Conservation (phyloP, 208 protist species). For the Acanthamoeba castellanii region DNA sequence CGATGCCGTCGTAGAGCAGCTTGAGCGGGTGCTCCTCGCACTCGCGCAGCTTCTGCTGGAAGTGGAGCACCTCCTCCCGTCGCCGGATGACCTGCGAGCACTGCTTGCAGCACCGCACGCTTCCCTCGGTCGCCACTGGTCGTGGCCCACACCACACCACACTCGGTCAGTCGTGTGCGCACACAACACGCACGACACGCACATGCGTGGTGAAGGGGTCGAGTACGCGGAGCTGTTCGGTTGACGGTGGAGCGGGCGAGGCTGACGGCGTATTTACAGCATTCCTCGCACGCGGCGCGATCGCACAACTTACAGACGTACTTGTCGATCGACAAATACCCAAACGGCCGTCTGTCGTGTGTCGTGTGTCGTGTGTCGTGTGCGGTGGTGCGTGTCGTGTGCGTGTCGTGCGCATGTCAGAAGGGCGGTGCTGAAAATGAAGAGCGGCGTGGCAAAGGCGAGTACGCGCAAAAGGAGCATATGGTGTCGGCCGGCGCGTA, state of each 20-base stretch:
- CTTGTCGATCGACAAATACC: conserved; percentile 60
- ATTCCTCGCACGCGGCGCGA: conserved; percentile 57
- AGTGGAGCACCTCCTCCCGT: conserved; percentile 40
- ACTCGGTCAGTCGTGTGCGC: background rate
- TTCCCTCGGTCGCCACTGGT: conserved; percentile 43
- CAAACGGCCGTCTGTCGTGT: conserved; percentile 20
- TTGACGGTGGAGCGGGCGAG: conserved; percentile 52
- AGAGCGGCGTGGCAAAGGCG: background rate
- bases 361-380: background rate
- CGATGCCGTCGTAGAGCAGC: conserved; percentile 23
- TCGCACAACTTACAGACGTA: conserved; percentile 61
- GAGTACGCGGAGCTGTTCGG: conserved; percentile 39
- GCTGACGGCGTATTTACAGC: conserved; percentile 69
- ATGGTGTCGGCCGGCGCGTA: conserved; percentile 21
- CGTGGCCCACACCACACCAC: background rate
- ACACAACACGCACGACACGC: background rate
- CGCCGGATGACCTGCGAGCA: conserved; percentile 40
- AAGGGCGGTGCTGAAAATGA: background rate
- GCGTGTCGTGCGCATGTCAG: background rate
- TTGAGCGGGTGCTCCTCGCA: conserved; percentile 9
- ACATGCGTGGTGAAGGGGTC: background rate
- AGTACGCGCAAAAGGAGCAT: conserved; percentile 61
- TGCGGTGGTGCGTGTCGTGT: background rate
- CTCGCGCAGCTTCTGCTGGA: conserved; percentile 56
- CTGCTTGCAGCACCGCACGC: conserved; percentile 64